phyloP scores from a whole-genome alignment of 164 flowering plant genomes.

The Dillenia turbinata region DNA sequence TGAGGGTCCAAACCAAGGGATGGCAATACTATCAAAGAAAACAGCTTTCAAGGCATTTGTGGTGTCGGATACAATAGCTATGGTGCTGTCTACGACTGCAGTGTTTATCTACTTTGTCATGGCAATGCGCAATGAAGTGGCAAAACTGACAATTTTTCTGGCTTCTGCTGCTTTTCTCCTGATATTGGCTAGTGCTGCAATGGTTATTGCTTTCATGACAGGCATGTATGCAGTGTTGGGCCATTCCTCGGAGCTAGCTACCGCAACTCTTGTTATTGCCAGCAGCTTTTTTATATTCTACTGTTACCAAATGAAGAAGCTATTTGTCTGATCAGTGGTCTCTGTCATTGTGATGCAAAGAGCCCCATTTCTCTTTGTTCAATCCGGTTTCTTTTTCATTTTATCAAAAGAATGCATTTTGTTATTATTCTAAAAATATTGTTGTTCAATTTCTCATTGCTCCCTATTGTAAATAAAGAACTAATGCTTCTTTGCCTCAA shows the following conservation, averaged over 20 bases:
- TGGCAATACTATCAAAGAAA: conserved; percentile 1
- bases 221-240: not conserved
- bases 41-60: conserved; percentile 3
- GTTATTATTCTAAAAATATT: too few species aligned
- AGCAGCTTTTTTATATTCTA: too few species aligned
- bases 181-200: not conserved
- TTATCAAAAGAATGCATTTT: too few species aligned
- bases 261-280: not conserved
- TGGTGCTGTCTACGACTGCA: not conserved
- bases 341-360: too few species aligned
- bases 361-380: too few species aligned
- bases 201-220: conserved; percentile 8
- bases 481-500: too few species aligned
- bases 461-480: too few species aligned
- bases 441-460: too few species aligned
- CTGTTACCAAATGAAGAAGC: too few species aligned
- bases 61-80: conserved; percentile 7
- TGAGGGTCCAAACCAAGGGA: not conserved
- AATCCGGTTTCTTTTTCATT: too few species aligned
- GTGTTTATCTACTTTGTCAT: not conserved
- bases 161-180: not conserved
- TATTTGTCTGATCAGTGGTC: too few species aligned
- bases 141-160: not conserved
- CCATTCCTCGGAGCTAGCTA: not conserved
- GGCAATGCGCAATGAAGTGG: not conserved